Evolutionary conservation across 768 basidiomycete genomes (phyloP), one percentile per base, ranked within the genome.

Genomic region (Panaeolus papilionaceus): DNA sequence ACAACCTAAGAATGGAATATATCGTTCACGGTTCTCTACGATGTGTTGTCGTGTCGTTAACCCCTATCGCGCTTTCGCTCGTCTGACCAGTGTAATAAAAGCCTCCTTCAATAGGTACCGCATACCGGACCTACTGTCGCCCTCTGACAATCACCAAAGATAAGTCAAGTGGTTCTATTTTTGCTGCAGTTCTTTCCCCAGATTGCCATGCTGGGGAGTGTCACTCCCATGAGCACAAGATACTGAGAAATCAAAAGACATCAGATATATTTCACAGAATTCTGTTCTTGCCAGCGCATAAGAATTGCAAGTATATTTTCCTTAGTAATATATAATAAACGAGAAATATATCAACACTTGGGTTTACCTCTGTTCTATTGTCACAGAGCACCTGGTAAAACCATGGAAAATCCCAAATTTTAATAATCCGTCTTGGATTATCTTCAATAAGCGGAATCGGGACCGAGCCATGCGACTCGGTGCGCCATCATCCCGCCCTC

Each of bases 401-500:
- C 54, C 12, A 28, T 12, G 33, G 33, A 58, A 58, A 33, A 28
- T 58, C 54, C 54, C 9, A 51, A 51, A 23, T 7, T 51, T 33
- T 9, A 51, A 51, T 26, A 23, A 51, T 23, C 47, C 10, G 4
- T n/a, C 20, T 7, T 47, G 45, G 18, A 33, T 5, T 33, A 37
- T 18, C 14, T 28, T 23, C 14, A 58, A 12, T 37, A 58, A 58
- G 54, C 54, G 54, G 54, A 58, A 33, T 58, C 54, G 54, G 54
- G 54, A 58, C 54, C 54, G 54, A 58, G n/a, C 54, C 54, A 58
- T 58, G 54, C 54, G 54, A 58, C 54, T 37, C 54, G 54, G 54
- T 51, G 49, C 49, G 49, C 49, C 45, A 51, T 28, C 26, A 33
- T 58, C 54, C 54, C 54, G 54, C 54, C 54, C 20, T 47, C 10